A percentile compares a stretch with the other conserved stretches of the same genome.
Evolutionary conservation across 2,329 filamentous ascomycete genomes (phyloP).

Genomic region (Alternaria metachromatica): DNA sequence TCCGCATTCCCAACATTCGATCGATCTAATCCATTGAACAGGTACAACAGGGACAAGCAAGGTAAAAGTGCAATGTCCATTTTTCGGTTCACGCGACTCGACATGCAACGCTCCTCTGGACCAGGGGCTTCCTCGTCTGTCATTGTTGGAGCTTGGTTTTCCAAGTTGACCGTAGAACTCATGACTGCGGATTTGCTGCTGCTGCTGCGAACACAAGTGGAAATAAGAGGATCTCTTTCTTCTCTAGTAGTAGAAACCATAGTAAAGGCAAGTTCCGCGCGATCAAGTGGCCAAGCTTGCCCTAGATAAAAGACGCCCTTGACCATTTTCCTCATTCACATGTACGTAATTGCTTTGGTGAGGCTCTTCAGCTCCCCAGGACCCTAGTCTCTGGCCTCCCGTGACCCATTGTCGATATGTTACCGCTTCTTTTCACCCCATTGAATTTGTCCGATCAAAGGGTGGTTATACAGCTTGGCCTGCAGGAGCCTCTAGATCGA

Average conservation of each 20-base stretch:
- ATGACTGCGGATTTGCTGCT: neutral
- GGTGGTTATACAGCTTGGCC: conserved; percentile 8
- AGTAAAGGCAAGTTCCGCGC: neutral
- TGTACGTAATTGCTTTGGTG: conserved; percentile 5
- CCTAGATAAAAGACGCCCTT: neutral
- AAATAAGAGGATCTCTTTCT: neutral
- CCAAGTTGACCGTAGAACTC: neutral
- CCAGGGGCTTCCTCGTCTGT: neutral
- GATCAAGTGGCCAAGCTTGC: neutral
- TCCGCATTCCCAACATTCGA: conserved; percentile 37
- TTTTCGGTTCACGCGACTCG: conserved; percentile 22
- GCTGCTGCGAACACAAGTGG: neutral
- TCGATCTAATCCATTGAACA: conserved; percentile 34
- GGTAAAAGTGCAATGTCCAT: conserved; percentile 31
- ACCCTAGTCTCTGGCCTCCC: neutral
- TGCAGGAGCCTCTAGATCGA: conserved; percentile 5
- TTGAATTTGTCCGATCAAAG: conserved; percentile 6
- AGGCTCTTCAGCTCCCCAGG: neutral
- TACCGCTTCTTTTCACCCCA: neutral
- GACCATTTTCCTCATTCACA: neutral
- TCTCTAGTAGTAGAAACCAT: neutral
- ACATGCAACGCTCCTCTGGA: conserved; percentile 1
- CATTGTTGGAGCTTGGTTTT: neutral
- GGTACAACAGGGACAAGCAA: conserved; percentile 26
- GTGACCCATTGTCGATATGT: neutral